Evolutionary conservation across 805 yeast genomes (phyloP).

Genomic region (Candida chilensis): DNA sequence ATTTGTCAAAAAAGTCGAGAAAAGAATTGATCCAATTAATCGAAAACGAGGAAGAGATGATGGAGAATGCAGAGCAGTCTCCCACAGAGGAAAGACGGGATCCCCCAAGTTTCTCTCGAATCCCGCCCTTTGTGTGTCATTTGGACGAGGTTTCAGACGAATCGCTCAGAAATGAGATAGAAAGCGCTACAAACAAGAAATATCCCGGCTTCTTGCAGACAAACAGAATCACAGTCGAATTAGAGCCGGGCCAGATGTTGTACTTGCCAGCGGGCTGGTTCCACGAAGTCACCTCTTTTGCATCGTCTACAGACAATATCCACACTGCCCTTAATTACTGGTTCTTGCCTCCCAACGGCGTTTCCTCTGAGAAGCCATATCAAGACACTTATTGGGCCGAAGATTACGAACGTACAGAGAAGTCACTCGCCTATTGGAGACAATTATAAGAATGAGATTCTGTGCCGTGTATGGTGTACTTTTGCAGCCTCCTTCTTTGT

Average conservation of each 20-base stretch:
- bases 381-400: constrained; percentile 42
- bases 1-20: constrained; percentile 10
- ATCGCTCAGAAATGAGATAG: constrained; percentile 13
- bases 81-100: no score
- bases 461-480: no score
- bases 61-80: constrained; percentile 7
- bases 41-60: constrained; percentile 13
- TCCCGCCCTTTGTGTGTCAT: constrained; percentile 60
- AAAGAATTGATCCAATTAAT: constrained; percentile 11
- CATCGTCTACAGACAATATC: constrained; percentile 11
- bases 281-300: constrained; percentile 65
- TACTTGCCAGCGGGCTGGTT: constrained; percentile 77
- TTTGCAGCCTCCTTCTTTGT: no score
- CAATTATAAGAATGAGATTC: no score
- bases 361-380: constrained; percentile 22
- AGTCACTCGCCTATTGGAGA: constrained; percentile 12
- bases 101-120: constrained; percentile 61
- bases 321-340: constrained; percentile 70
- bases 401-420: constrained; percentile 37
- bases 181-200: constrained; percentile 21
- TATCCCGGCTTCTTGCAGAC: constrained; percentile 42
- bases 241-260: constrained; percentile 58
- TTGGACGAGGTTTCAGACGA: constrained; percentile 37
- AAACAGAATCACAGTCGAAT: constrained; percentile 31
- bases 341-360: constrained; percentile 57